Evolutionary conservation across 345 rosid species (phyloP).

Genomic region (Physaria fendleri): DNA sequence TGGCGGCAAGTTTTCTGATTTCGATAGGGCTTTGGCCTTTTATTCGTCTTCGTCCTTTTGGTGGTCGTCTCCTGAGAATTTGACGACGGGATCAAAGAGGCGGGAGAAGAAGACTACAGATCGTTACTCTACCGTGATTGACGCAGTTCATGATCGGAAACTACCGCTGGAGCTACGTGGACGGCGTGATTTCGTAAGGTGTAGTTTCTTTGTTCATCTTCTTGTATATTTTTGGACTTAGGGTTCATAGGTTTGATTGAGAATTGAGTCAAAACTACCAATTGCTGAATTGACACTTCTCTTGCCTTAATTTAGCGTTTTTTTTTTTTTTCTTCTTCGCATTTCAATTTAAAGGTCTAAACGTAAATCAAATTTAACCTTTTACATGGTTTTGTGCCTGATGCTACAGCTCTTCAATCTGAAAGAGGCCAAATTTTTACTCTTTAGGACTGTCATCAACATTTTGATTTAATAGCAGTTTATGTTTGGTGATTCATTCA

Average conservation of each 20-base stretch:
- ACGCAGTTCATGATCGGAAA: slow-evolving; percentile 72
- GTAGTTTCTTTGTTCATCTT: not conserved
- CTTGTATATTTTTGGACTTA: not conserved
- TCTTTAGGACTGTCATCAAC: too few species aligned
- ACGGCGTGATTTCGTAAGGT: slow-evolving; percentile 67
- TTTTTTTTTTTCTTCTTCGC: slow-evolving; percentile 6
- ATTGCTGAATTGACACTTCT: not conserved
- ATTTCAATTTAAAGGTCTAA: slow-evolving; percentile 7
- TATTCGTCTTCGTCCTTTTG: slow-evolving; percentile 36
- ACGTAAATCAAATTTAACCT: not conserved
- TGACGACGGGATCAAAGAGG: slow-evolving; percentile 33
- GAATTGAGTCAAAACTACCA: not conserved
- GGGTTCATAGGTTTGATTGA: not conserved
- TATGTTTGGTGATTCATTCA: too few species aligned
- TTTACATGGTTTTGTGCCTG: too few species aligned
- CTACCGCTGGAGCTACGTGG: slow-evolving; percentile 95
- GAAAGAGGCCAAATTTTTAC: too few species aligned
- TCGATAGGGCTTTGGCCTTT: slow-evolving; percentile 33
- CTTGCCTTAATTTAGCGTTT: not conserved
- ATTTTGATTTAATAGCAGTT: too few species aligned
- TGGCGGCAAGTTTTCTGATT: slow-evolving; percentile 2
- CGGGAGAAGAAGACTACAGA: slow-evolving; percentile 47
- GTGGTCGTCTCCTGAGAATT: slow-evolving; percentile 22
- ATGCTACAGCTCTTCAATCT: too few species aligned
- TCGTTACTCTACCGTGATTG: slow-evolving; percentile 60